Base-by-base conservation (phyloP, 495 filamentous ascomycete species). In the Durotheca rogersii region DNA sequence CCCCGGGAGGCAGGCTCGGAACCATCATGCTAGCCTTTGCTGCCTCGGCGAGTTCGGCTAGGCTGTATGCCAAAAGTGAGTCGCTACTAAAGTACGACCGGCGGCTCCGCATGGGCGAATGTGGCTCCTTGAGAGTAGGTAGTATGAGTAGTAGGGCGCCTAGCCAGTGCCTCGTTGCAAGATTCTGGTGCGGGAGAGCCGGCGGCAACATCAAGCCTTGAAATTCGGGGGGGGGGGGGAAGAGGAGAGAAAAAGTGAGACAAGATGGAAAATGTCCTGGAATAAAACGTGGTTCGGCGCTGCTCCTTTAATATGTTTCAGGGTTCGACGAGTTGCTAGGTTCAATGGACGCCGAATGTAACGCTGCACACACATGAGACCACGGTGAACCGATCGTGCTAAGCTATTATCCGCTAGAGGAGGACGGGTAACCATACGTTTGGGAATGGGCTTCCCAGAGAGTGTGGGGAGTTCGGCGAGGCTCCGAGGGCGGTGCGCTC, bases 231-330 rank as follows among this genome's bases (percentile, higher is more conserved):
- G 55, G 44, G 18, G 21, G 3, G 32, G 12, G 15, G 15, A 12
- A 35, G 11, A 6, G 11, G 11, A 21, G 35, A 36, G 29, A 43
- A 43, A 30, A 52, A 40, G 47, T 60, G 57, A 56, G 57, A 60
- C 57, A 52, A 57, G 42, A 47, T 37, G 27, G 45, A 52, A 48
- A 48, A 42, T 43, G 47, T 33, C 35, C 50, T 51, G 57, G 57
- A 45, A 56, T 48, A 56, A 52, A 60, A 60, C 57, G 57, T 56
- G 57, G 57, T 56, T 56, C 57, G 51, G 57, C 52, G 51, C 57
- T 52, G 52, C 57, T 60, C 57, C 57, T 60, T 60, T 60, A 60
- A 60, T 60, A 51, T 56, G 57, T 56, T 56, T 60, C 57, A 56
- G 52, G 47, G 57, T 55, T 60, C 52, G 57, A 60, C 33, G 33